Evolutionary conservation across 495 filamentous ascomycete species (phyloP).

Genomic region (Jackrogersella multiformis): DNA sequence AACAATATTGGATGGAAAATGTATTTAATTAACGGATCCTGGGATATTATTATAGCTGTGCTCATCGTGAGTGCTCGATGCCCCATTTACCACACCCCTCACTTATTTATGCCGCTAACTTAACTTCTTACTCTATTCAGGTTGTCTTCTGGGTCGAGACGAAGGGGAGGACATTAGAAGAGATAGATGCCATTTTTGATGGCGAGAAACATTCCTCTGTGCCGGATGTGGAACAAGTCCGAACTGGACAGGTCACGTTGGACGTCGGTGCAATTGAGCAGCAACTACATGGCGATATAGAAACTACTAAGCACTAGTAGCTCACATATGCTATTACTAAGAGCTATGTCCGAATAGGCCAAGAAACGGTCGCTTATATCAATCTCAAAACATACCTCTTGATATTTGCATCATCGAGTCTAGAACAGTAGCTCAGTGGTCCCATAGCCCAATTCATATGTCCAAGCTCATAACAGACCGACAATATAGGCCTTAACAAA

Average conservation of each 20-base stretch:
- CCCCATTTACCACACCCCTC: not conserved
- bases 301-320: not conserved
- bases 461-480: not conserved
- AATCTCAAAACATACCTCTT: not conserved
- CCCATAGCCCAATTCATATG: not conserved
- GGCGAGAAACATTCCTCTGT: constrained; percentile 57
- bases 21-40: constrained; percentile 49
- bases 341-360: not conserved
- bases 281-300: constrained; percentile 65
- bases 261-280: constrained; percentile 68
- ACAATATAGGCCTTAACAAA: not conserved
- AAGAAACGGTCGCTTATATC: not conserved
- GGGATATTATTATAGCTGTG: constrained; percentile 42
- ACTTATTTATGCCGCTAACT: constrained; percentile 4
- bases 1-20: constrained; percentile 49
- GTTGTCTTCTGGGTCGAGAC: constrained; percentile 46
- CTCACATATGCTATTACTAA: not conserved
- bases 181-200: constrained; percentile 49
- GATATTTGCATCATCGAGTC: not conserved
- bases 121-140: constrained; percentile 9
- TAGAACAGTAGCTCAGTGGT: not conserved
- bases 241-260: constrained; percentile 41
- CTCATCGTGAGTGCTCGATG: constrained; percentile 41
- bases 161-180: constrained; percentile 47
- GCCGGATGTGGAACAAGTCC: constrained; percentile 54